These are phyloP conservation scores for Potentilla sterilis DNA, from an alignment of 306 rosid genomes.

Conservation along the genomic window DNA sequence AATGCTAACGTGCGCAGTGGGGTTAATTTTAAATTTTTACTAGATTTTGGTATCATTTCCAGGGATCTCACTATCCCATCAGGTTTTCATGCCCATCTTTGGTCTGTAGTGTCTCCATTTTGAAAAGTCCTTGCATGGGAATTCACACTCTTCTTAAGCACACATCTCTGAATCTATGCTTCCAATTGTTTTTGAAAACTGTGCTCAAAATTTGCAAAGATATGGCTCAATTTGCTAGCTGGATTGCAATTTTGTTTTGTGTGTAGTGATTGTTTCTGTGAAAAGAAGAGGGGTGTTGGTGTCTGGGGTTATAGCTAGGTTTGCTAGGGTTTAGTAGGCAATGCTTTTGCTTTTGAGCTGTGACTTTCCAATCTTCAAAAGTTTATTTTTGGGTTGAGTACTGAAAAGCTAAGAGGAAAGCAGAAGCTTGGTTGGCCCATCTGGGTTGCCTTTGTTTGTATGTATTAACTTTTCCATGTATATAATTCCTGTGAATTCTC, in stretches of 20 bases:
- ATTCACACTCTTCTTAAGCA: not conserved
- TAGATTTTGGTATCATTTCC: not conserved
- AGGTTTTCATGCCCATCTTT: conserved; percentile 16
- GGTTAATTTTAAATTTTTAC: not conserved
- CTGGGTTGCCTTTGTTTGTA: conserved; percentile 10
- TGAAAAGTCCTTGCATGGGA: conserved; percentile 12
- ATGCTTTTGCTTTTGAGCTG: not conserved
- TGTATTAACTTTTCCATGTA: conserved; percentile 21
- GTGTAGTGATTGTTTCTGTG: conserved; percentile 4
- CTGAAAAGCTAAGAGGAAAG: conserved; percentile 7
- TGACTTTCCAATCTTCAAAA: not conserved
- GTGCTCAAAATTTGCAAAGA: not conserved
- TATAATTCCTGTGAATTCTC: conserved; percentile 28
- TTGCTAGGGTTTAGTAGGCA: conserved; percentile 3
- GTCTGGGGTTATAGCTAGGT: not conserved
- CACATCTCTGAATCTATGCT: not conserved
- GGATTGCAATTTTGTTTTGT: not conserved
- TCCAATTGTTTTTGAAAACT: not conserved
- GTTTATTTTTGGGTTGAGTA: not conserved
- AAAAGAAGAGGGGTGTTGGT: not conserved
- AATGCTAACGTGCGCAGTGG: conserved; percentile 30
- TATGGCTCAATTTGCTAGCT: not conserved
- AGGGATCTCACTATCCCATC: conserved; percentile 9
- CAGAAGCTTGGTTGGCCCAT: conserved; percentile 8
- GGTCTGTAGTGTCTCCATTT: conserved; percentile 12